Base-by-base conservation (phyloP, 805 yeast genomes). In the Lipomyces oligophaga region DNA sequence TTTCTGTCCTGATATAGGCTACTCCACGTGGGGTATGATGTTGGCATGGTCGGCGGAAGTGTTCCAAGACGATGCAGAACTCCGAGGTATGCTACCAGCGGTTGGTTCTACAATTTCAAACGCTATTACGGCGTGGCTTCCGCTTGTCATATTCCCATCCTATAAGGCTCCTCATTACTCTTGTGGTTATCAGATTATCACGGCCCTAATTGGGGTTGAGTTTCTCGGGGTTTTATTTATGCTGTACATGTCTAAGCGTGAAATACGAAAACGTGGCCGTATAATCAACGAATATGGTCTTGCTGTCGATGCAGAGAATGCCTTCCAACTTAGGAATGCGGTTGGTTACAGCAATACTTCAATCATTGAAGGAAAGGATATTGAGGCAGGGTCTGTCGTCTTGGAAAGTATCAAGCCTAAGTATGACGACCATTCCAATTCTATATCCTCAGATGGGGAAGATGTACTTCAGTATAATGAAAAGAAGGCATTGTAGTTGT, bases 91-190 rank as follows among this genome's bases (percentile, higher is more conserved):
- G 34, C 54, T 60, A 28, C 58, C 62, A 30, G 66, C 63, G n/a
- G 55, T 63, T 7, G 66, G 62, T 16, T 63, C 64, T 26, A 60
- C 64, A 2, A 42, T 64, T 40, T 49, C 66, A 1, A 62, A 58
- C 44, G 61, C 67, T 4, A 58, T 66, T 36, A 60, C 58, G 43
- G 66, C 70, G 11, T 65, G 67, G 65, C 37, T 66, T 22, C 64
- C 78, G 1, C 69, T 74, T 10, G 56, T 72, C 21, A 70, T 70
- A 6, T 71, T 72, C 71, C 60, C 60, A 19, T 61, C 64, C 5
- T 57, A 49, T 1, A 58, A 61, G 22, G 60, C 62, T 2, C 64
- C 64, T 6, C 45, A 57, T n/a, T 61, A 51, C 34, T 44, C 39
- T 35, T 54, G 57, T 40, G 64, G 64, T 3, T 61, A 51, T 37